Percentiles rank a stretch among this genome's conserved stretches.
Conservation (phyloP, 306 rosid species). For the Castanopsis chinensis region DNA sequence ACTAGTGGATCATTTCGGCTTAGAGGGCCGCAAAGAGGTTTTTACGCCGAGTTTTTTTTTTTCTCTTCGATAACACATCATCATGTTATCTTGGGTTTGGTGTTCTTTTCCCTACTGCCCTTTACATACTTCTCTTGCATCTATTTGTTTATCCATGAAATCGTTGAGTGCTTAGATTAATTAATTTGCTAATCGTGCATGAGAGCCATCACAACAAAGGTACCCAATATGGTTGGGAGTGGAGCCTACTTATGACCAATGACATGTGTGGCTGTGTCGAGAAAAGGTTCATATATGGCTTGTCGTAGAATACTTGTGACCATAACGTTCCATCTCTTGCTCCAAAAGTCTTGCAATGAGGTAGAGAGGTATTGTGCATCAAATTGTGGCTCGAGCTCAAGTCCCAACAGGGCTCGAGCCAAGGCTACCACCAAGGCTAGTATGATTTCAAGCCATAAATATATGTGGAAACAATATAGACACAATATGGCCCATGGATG, state of each 20-base stretch:
- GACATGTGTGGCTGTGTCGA: background rate
- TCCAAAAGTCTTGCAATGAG: slow-evolving; percentile 47
- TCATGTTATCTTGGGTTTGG: no score
- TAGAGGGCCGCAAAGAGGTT: no score
- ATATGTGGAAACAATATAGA: slow-evolving; percentile 33
- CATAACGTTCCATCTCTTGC: slow-evolving; percentile 42
- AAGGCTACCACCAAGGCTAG: slow-evolving; percentile 23
- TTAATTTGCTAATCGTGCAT: slow-evolving; percentile 31
- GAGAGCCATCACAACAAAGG: slow-evolving; percentile 32
- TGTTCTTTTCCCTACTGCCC: no score
- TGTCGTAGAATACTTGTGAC: slow-evolving; percentile 39
- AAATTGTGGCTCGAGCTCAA: slow-evolving; percentile 41
- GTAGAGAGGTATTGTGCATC: slow-evolving; percentile 37
- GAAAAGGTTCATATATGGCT: slow-evolving; percentile 34
- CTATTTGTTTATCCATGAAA: no score
- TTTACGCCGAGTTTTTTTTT: no score
- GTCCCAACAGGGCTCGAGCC: slow-evolving; percentile 21
- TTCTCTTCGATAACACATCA: no score
- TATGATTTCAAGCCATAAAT: slow-evolving; percentile 24
- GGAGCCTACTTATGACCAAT: slow-evolving; percentile 21
- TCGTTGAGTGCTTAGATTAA: no score
- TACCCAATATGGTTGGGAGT: slow-evolving; percentile 20
- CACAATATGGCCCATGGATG: slow-evolving; percentile 10
- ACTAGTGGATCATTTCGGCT: no score
- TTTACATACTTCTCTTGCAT: no score